These are phyloP conservation scores for Serendipita sp. DNA, from an alignment of 768 basidiomycete genomes.

Conservation along the genomic window DNA sequence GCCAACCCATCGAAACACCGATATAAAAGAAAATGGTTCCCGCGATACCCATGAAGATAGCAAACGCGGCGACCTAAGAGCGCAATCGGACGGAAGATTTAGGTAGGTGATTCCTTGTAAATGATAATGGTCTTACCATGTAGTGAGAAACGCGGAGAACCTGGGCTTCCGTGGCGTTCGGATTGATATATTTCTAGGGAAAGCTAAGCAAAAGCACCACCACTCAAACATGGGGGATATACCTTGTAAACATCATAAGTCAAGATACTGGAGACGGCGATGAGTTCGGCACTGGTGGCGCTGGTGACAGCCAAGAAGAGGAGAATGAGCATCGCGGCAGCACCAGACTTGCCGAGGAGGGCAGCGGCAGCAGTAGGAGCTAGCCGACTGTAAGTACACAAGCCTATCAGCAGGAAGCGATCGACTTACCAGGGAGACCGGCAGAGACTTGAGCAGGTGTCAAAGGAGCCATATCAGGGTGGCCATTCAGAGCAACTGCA, in stretches of 20 bases:
- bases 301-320: conserved; percentile 79
- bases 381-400: conserved; percentile 9
- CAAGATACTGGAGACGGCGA: conserved; percentile 70
- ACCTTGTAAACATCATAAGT: conserved; percentile 81
- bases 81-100: neutral
- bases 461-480: conserved; percentile 28
- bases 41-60: conserved; percentile 64
- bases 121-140: conserved; percentile 28
- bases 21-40: conserved; percentile 80
- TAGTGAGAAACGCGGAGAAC: conserved; percentile 52
- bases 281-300: conserved; percentile 77
- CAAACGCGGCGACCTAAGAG: conserved; percentile 46
- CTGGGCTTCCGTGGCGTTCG: conserved; percentile 56
- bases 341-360: conserved; percentile 65
- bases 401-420: neutral
- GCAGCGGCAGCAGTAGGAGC: conserved; percentile 69
- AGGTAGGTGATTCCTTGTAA: neutral
- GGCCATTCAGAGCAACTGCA: conserved; percentile 60
- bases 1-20: conserved; percentile 86
- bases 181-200: conserved; percentile 58
- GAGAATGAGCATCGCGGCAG: conserved; percentile 58
- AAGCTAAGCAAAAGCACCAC: neutral
- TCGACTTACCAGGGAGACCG: conserved; percentile 46
- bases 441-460: conserved; percentile 57
- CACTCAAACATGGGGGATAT: neutral